phyloP scores from a whole-genome alignment of 169 alveolate genomes.

The Eimeria praecox region DNA sequence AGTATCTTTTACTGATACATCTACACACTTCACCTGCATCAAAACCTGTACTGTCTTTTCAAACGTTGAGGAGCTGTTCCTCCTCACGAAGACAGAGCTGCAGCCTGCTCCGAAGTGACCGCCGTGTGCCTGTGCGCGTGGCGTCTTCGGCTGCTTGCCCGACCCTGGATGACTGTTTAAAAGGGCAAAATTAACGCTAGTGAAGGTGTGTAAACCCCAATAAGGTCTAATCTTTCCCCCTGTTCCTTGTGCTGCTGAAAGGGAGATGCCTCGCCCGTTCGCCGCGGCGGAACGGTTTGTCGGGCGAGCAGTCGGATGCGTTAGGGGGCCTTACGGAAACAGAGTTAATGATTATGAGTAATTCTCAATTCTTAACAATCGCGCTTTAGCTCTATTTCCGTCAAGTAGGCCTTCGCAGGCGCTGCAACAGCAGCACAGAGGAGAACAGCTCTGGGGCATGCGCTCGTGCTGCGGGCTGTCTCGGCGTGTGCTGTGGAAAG shows the following conservation, averaged over 20 bases:
- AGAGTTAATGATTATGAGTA: neutral
- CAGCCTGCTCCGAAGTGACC: slow-evolving; percentile 1
- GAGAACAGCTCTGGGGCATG: slow-evolving; percentile 21
- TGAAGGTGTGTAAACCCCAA: neutral
- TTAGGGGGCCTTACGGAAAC: neutral
- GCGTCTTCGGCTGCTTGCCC: neutral
- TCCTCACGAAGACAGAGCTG: neutral
- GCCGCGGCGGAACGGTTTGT: slow-evolving; percentile 6
- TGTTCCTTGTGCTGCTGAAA: neutral
- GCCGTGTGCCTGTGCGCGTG: neutral
- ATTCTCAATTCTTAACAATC: neutral
- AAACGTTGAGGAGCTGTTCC: neutral
- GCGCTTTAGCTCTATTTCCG: neutral
- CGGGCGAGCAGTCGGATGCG: neutral
- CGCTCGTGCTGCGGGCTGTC: slow-evolving; percentile 61
- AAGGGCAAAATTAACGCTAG: neutral
- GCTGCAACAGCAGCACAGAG: slow-evolving; percentile 3
- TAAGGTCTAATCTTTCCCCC: neutral
- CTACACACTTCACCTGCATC: neutral
- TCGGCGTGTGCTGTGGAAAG: slow-evolving; percentile 46
- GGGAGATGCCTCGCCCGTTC: slow-evolving; percentile 7
- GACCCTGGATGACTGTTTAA: neutral
- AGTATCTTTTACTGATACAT: neutral
- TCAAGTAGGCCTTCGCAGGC: neutral
- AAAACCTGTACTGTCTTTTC: neutral